These are phyloP conservation scores for Trypanosoma theileri DNA, from an alignment of 208 protist species.

Conservation along the genomic window DNA sequence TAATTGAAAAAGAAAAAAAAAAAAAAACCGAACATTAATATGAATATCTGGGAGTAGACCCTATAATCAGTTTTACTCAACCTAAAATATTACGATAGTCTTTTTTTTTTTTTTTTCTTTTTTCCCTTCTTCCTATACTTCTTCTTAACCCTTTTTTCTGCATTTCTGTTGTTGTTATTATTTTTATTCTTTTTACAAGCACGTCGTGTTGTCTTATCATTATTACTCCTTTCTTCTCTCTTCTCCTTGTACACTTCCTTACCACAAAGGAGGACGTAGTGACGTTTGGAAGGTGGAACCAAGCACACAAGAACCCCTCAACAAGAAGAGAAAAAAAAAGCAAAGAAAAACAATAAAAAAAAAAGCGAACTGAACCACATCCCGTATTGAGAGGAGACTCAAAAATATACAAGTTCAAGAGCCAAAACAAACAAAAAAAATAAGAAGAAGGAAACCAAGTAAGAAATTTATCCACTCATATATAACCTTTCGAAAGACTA, in stretches of 20 bases:
- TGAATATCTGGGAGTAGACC: too few relatives aligned
- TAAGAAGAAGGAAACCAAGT: not conserved
- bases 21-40: too few relatives aligned
- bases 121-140: not conserved
- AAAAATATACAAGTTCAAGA: too few relatives aligned
- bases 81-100: not conserved
- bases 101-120: constrained; percentile 3
- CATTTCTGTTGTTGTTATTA: constrained; percentile 11
- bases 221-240: constrained; percentile 16
- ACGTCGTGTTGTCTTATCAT: not conserved
- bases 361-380: too few relatives aligned
- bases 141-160: not conserved
- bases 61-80: too few relatives aligned
- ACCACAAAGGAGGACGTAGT: too few relatives aligned
- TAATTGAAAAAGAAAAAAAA: too few relatives aligned
- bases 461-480: not conserved
- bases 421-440: not conserved
- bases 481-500: not conserved
- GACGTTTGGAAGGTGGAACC: too few relatives aligned
- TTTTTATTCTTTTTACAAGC: constrained; percentile 14
- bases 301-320: too few relatives aligned
- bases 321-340: too few relatives aligned
- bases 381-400: too few relatives aligned
- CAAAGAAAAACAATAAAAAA: too few relatives aligned
- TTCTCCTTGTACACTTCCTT: not conserved